Evolutionary conservation across 2,329 filamentous ascomycete genomes (phyloP).

Genomic region (Fusarium sp.): DNA sequence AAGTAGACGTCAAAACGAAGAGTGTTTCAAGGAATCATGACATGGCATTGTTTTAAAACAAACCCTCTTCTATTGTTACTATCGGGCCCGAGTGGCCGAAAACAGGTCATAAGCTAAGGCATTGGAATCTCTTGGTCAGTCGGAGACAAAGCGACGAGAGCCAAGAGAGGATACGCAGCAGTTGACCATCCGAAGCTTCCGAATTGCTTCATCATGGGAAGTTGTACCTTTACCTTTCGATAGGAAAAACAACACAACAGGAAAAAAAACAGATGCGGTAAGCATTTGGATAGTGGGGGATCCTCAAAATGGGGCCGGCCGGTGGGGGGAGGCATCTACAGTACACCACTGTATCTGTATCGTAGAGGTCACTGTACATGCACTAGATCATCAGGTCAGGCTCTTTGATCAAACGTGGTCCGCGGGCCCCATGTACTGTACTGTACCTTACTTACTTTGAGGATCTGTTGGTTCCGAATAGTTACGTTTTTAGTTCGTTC

Average conservation of each 20-base stretch:
- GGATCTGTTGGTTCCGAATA: neutral
- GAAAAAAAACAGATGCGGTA: constrained; percentile 12
- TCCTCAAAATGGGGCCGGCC: constrained; percentile 25
- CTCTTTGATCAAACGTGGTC: neutral
- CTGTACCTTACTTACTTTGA: neutral
- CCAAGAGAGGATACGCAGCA: constrained; percentile 7
- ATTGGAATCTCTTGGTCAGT: neutral
- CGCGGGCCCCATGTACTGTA: neutral
- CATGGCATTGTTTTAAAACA: constrained; percentile 23
- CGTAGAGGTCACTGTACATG: neutral
- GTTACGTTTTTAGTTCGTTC: neutral
- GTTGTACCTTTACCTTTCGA: neutral
- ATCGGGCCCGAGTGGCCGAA: neutral
- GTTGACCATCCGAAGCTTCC: constrained; percentile 39
- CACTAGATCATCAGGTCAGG: neutral
- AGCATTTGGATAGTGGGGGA: constrained; percentile 20
- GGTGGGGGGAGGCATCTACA: constrained; percentile 5
- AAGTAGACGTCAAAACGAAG: neutral
- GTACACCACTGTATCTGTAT: neutral
- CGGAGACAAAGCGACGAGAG: constrained; percentile 5
- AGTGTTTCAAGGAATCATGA: constrained; percentile 27
- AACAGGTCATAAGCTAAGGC: neutral
- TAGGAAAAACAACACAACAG: neutral
- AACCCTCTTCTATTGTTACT: neutral
- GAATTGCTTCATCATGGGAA: constrained; percentile 40